Base-by-base conservation (phyloP, 805 yeast species). In the Metschnikowia continentalis region DNA sequence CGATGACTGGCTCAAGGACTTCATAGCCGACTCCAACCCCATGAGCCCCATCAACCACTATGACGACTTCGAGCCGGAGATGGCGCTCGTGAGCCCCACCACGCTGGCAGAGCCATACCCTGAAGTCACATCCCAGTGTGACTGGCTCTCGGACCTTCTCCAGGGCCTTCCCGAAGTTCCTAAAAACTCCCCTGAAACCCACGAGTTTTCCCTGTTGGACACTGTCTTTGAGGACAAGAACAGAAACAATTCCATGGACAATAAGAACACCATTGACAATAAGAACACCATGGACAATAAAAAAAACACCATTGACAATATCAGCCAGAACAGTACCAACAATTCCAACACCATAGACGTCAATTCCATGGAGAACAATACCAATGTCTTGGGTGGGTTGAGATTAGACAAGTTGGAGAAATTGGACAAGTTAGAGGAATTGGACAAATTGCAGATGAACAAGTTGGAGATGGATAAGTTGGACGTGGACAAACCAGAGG, bases 1-100 rank as follows among this genome's bases (percentile, higher is more conserved):
- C 14, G 47, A 44, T 22, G 40, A 44, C 22, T 44, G 47, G 47
- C 39, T 44, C 41, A 44, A 35, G 11, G 47, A 44, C n/a, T 22
- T 44, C 33, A 44, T 44, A 17, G 47, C 47, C 15, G 47, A 44
- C 6, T 35, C 47, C 23, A 35, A 44, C 13, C 33, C 47, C 23
- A 44, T 44, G 35, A 44, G 41, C 23, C 47, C 47, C 6, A 3
- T 20, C 10, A 35, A 33, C 13, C 38, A 32, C 20, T 42, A 42
- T 22, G 46, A 42, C 4, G 46, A 42, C 33, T 42, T 42, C 14
- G 38, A 33, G 17, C 38, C 37, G 19, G 38, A 42, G 14, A 10
- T 32, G 7, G 45, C 45, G 4, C 35, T 41, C 2, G 44, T 19
- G 17, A 42, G 46, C 23, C 46, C 46, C 19, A 20, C 30, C 11